A percentile compares a stretch with the other conserved stretches of the same genome.
These are phyloP conservation scores for Gaertneriomyces sp. DNA, from an alignment of 192 early-diverging fungal species.

Conservation along the genomic window DNA sequence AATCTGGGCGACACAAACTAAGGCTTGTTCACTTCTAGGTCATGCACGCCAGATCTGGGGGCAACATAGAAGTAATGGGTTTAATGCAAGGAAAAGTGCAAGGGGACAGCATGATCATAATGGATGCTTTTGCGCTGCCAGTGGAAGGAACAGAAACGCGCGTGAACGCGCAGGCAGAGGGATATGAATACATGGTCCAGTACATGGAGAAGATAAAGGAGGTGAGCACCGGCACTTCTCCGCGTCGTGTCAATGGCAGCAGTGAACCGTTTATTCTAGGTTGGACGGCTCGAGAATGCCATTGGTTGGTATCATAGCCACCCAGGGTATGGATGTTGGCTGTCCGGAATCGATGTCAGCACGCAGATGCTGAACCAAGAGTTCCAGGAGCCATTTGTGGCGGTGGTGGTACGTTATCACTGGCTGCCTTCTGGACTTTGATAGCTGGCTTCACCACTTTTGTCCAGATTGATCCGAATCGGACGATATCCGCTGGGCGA, in stretches of 20 bases:
- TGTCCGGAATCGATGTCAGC: slow-evolving; percentile 95
- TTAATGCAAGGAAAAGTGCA: slow-evolving; percentile 93
- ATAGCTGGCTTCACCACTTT: neutral
- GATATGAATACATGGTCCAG: slow-evolving; percentile 97
- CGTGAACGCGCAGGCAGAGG: slow-evolving; percentile 88
- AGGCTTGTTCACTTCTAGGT: slow-evolving; percentile 44
- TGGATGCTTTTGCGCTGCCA: slow-evolving; percentile 96
- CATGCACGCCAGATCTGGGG: slow-evolving; percentile 97
- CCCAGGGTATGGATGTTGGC: slow-evolving; percentile 99
- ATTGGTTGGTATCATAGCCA: slow-evolving; percentile 99
- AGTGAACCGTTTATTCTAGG: slow-evolving; percentile 34
- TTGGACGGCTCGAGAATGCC: slow-evolving; percentile 85
- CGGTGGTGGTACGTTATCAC: slow-evolving; percentile 72
- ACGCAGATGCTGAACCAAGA: slow-evolving; percentile 96
- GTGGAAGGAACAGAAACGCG: slow-evolving; percentile 98
- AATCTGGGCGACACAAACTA: neutral
- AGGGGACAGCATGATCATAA: slow-evolving; percentile 84
- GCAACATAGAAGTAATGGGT: slow-evolving; percentile 96
- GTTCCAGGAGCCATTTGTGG: slow-evolving; percentile 91
- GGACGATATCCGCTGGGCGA: slow-evolving; percentile 93
- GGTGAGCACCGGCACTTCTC: slow-evolving; percentile 36
- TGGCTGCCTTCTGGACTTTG: too few species aligned
- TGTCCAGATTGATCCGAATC: slow-evolving; percentile 88
- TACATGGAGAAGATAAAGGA: slow-evolving; percentile 80
- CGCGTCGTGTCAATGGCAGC: neutral